Percentiles rank a stretch among this genome's conserved stretches.
These are phyloP conservation scores for Zygoascus flipseniorum DNA, from an alignment of 805 yeast genomes.

Conservation along the genomic window DNA sequence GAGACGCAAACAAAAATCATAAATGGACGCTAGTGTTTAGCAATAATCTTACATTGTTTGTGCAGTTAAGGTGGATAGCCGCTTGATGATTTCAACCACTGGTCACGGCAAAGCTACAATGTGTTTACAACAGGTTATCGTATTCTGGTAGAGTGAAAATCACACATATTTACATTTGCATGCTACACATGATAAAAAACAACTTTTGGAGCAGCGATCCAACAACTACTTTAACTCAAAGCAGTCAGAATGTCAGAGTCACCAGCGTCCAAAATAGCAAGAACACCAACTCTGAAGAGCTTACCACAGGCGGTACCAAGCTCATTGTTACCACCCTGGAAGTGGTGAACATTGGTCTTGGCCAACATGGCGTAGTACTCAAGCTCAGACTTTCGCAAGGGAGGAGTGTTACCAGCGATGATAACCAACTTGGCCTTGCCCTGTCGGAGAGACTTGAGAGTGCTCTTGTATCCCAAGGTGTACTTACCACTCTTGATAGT, in stretches of 20 bases:
- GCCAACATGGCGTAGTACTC: constrained; percentile 99
- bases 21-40: no score
- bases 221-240: constrained; percentile 2
- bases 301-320: constrained; percentile 99
- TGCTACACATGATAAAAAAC: background rate
- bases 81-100: no score
- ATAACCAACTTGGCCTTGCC: constrained; percentile 98
- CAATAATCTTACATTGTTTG: no score
- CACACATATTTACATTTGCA: background rate
- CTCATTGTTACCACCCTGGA: constrained; percentile 99
- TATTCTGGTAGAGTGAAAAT: background rate
- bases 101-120: no score
- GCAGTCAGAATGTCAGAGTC: constrained; percentile 89
- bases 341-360: constrained; percentile 95
- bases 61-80: no score
- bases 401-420: constrained; percentile 99
- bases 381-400: constrained; percentile 98
- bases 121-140: no score
- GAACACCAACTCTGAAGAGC: constrained; percentile 98
- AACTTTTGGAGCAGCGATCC: background rate
- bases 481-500: constrained; percentile 99
- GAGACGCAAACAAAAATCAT: no score
- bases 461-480: constrained; percentile 99
- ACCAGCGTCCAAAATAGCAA: constrained; percentile 96
- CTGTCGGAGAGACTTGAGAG: constrained; percentile 95